Base-by-base conservation (phyloP, 2,329 filamentous ascomycete species). In the Xylaria sp. region DNA sequence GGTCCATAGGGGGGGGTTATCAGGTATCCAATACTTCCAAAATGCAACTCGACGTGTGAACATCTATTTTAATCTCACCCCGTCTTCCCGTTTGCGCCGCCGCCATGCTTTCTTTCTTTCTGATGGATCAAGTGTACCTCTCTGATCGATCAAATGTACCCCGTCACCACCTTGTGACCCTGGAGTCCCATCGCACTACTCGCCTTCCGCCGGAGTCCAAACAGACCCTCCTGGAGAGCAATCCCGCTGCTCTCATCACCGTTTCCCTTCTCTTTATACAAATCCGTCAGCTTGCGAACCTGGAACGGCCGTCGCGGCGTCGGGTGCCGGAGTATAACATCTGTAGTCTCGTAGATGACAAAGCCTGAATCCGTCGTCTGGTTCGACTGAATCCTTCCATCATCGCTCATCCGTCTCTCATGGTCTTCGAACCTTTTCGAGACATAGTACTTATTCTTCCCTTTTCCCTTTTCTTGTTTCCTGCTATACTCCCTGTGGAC, bases 351-450 rank as follows among this genome's bases (percentile, higher is more conserved):
- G 52, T 68, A 67, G 2, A 73, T 64, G 50, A 69, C 67, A 57
- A 73, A 73, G n/a, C 71, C 71, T 16, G 71, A 72, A 23, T 61
- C 67, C n/a, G 71, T 71, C 62, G 70, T 70, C 52, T 66, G 67
- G 54, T 62, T 65, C 62, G 69, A 69, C 19, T 64, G 65, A 11
- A 59, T 64, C 19, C 66, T 68, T 51, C 57, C 30, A 13, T 53
- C 46, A 42, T 49, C 30, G 11, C 49, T 48, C 6, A 34, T 13
- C 18, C 10, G 59, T 30, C 47, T 52, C n/a, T 58, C 44, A 3
- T 49, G 44, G n/a, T 50, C 23, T 18, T 39, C 58, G 19, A 13
- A 34, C 35, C 2, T 9, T 50, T 1, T 39, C 34, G 11, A 18
- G 10, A 16, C 3, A 6, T n/a, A 13, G 9, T 53, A 44, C 13